Percentiles rank a stretch among this genome's conserved stretches.
These are phyloP conservation scores for Trichocladium antarcticum DNA, from an alignment of 495 filamentous ascomycete genomes.

Conservation along the genomic window DNA sequence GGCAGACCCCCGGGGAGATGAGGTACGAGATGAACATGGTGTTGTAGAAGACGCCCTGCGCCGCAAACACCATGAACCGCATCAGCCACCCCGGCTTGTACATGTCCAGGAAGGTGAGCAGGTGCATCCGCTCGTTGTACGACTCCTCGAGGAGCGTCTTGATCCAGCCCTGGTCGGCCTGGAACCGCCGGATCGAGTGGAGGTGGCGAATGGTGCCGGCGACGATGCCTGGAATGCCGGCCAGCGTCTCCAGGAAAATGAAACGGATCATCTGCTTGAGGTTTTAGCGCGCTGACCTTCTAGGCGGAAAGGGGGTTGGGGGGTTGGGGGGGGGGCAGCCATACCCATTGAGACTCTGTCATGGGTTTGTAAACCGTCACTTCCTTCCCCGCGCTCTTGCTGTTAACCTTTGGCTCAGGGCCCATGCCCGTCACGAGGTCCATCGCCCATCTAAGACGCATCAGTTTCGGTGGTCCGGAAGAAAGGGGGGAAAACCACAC, in stretches of 20 bases:
- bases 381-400: constrained; percentile 21
- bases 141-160: constrained; percentile 89
- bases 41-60: constrained; percentile 88
- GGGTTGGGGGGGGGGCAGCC: background rate
- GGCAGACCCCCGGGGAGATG: constrained; percentile 74
- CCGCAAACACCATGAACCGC: constrained; percentile 70
- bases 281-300: background rate
- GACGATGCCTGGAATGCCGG: constrained; percentile 93
- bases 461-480: background rate
- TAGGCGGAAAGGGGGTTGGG: background rate
- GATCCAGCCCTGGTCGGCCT: constrained; percentile 95
- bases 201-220: constrained; percentile 87
- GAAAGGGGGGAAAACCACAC: background rate
- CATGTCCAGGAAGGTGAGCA: constrained; percentile 89
- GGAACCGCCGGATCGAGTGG: constrained; percentile 67
- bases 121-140: constrained; percentile 94
- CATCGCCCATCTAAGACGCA: constrained; percentile 32
- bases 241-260: constrained; percentile 88
- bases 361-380: constrained; percentile 30
- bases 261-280: constrained; percentile 54
- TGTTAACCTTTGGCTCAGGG: constrained; percentile 30
- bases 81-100: constrained; percentile 84
- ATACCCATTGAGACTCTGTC: constrained; percentile 38
- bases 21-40: constrained; percentile 83
- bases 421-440: constrained; percentile 37